Evolutionary conservation across 768 basidiomycete genomes (phyloP).

Genomic region (Gymnopilus dilepis): DNA sequence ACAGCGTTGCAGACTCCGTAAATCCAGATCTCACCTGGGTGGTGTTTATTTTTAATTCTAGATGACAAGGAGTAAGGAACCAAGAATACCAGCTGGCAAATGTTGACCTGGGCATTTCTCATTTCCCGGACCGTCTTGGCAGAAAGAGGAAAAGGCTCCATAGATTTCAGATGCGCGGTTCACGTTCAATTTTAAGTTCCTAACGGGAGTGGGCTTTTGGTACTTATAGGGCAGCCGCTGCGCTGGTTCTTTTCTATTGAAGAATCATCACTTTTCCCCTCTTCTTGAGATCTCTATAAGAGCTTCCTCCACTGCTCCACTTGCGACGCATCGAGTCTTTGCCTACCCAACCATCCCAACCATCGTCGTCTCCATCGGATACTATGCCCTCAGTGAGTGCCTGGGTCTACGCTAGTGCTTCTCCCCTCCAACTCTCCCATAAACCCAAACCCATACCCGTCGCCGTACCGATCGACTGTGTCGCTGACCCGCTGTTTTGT

Average conservation of each 20-base stretch:
- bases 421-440: conserved; percentile 3
- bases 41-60: neutral
- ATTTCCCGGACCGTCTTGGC: conserved; percentile 9
- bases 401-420: neutral
- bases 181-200: conserved; percentile 1
- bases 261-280: conserved; percentile 4
- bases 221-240: conserved; percentile 15
- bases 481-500: conserved; percentile 2
- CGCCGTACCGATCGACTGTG: conserved; percentile 1
- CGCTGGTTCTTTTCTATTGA: conserved; percentile 14
- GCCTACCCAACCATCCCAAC: conserved; percentile 3
- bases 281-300: conserved; percentile 6
- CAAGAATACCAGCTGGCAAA: conserved; percentile 5
- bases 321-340: neutral
- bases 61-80: conserved; percentile 2
- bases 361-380: neutral
- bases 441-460: neutral
- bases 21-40: neutral
- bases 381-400: conserved; percentile 18
- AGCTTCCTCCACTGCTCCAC: conserved; percentile 2
- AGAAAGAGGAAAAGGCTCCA: conserved; percentile 5
- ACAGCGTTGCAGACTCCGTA: neutral
- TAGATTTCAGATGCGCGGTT: conserved; percentile 7
- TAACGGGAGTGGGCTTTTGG: conserved; percentile 1
- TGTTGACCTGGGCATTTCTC: conserved; percentile 6